Evolutionary conservation across 1,139 yeast genomes (phyloP).

Genomic region (Debaryomyces sp.): DNA sequence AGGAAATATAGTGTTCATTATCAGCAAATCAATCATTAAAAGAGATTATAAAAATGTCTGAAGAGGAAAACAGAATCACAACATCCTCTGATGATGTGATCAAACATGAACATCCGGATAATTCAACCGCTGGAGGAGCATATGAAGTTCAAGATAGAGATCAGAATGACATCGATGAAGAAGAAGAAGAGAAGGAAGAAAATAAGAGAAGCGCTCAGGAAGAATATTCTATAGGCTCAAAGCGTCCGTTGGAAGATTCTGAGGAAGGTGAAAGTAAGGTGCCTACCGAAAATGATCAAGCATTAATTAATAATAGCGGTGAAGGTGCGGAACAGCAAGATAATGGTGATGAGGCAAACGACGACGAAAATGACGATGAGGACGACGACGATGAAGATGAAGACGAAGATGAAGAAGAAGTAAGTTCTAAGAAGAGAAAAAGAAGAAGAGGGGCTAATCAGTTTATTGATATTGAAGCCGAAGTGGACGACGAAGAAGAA

Average conservation of each 20-base stretch:
- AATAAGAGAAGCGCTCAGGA: slow-evolving; percentile 8
- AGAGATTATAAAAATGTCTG: slow-evolving; percentile 11
- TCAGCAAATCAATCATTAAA: slow-evolving; percentile 9
- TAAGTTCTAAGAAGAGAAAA: slow-evolving; percentile 59
- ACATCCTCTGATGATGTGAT: slow-evolving; percentile 8
- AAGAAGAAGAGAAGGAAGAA: slow-evolving; percentile 15
- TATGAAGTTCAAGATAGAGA: slow-evolving; percentile 31
- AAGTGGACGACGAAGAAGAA: slow-evolving; percentile 97
- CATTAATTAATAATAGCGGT: slow-evolving; percentile 4
- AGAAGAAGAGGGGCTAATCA: slow-evolving; percentile 73
- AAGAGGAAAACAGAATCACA: slow-evolving; percentile 9
- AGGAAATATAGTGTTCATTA: neutral
- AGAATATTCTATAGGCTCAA: slow-evolving; percentile 8
- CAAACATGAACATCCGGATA: slow-evolving; percentile 22
- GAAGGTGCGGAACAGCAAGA: slow-evolving; percentile 13
- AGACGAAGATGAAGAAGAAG: slow-evolving; percentile 62
- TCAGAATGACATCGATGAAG: slow-evolving; percentile 54
- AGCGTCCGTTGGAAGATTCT: slow-evolving; percentile 12
- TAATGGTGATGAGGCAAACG: slow-evolving; percentile 12
- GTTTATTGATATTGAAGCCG: slow-evolving; percentile 98
- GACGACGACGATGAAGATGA: slow-evolving; percentile 58
- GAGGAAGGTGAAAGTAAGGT: slow-evolving; percentile 7
- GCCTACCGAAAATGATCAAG: slow-evolving; percentile 7
- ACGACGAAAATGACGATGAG: slow-evolving; percentile 23
- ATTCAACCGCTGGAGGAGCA: slow-evolving; percentile 13